Conservation (phyloP, 441 rosid genomes). For the Erodium trifolium region DNA sequence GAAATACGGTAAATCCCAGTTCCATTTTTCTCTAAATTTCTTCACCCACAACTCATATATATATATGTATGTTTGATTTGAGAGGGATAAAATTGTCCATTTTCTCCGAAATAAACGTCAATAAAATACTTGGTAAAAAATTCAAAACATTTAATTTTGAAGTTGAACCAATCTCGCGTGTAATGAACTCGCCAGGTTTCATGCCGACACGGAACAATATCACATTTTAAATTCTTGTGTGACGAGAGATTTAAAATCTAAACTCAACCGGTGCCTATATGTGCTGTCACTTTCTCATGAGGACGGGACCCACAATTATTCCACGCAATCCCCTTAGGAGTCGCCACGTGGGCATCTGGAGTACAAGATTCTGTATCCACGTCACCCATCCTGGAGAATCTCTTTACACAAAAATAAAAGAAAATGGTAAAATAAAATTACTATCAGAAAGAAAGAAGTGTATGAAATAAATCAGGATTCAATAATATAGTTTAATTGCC, state of each 20-base stretch:
- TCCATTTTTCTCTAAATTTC: too few species aligned
- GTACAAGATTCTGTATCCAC: slow-evolving; percentile 2
- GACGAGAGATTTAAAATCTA: background rate
- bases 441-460: too few species aligned
- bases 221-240: too few species aligned
- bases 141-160: background rate
- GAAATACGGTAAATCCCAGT: too few species aligned
- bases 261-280: too few species aligned
- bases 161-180: background rate
- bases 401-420: background rate
- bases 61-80: too few species aligned
- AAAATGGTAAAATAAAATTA: background rate
- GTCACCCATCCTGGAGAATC: background rate
- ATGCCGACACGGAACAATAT: background rate
- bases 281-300: background rate
- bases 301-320: slow-evolving; percentile 3
- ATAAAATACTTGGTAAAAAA: too few species aligned
- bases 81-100: too few species aligned
- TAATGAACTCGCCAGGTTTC: background rate
- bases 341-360: slow-evolving; percentile 4
- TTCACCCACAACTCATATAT: too few species aligned
- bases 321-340: background rate
- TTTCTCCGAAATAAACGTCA: too few species aligned
- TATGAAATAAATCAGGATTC: too few species aligned
- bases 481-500: too few species aligned